Conservation (phyloP, 73 alveolate genomes). For the Breviolum minutum region DNA sequence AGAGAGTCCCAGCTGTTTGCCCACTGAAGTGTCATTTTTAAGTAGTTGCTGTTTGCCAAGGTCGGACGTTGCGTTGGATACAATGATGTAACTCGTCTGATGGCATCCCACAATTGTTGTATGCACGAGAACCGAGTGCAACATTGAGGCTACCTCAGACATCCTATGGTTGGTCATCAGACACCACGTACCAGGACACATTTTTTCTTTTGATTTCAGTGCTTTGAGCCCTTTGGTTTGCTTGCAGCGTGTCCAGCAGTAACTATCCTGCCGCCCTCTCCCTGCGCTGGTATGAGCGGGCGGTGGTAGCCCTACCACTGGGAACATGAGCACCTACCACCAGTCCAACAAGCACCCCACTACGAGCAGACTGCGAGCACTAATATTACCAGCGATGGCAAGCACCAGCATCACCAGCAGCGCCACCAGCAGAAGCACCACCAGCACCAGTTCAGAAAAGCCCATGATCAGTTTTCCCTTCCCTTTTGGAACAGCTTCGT, state of each 20-base stretch:
- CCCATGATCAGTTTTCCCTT: too few relatives aligned
- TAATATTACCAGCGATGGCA: too few relatives aligned
- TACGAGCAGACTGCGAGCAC: too few relatives aligned
- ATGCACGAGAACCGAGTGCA: not conserved
- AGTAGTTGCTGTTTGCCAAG: not conserved
- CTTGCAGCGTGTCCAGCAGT: not conserved
- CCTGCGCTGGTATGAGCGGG: not conserved
- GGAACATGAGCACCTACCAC: too few relatives aligned
- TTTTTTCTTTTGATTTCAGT: not conserved
- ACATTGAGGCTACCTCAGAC: not conserved
- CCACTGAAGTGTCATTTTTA: not conserved
- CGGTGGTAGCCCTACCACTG: too few relatives aligned
- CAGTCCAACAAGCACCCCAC: too few relatives aligned
- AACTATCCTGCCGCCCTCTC: not conserved
- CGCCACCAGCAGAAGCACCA: too few relatives aligned
- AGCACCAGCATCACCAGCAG: too few relatives aligned
- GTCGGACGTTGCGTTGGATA: slow-evolving; percentile 14
- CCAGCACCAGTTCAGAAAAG: too few relatives aligned
- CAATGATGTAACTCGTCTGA: slow-evolving; percentile 25
- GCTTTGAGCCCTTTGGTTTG: too few relatives aligned
- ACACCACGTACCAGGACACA: not conserved
- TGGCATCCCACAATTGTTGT: not conserved
- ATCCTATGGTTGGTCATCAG: slow-evolving; percentile 4
- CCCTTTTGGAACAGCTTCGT: too few relatives aligned
- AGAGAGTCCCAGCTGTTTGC: not conserved